These are phyloP conservation scores for Schizochytrium sp. DNA, from an alignment of 108 stramenopile genomes.

Conservation along the genomic window DNA sequence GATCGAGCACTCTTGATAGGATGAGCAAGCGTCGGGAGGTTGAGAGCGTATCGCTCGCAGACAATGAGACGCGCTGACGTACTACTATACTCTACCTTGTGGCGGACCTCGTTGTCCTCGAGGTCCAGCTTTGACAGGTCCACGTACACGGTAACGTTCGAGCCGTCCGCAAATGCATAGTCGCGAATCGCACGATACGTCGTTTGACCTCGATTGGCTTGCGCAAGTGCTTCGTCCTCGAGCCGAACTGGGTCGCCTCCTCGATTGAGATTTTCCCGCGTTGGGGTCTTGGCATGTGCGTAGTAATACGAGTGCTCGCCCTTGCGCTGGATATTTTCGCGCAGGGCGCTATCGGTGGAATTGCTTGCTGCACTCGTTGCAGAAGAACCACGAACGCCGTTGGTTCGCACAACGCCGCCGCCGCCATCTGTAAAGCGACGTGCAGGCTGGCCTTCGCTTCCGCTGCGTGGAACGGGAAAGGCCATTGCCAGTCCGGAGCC, in stretches of 20 bases:
- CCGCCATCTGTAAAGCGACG: neutral
- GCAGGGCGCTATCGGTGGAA: neutral
- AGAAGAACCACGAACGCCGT: neutral
- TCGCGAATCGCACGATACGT: neutral
- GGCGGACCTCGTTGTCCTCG: neutral
- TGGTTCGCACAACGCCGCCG: neutral
- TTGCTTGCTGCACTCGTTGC: neutral
- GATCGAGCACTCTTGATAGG: neutral
- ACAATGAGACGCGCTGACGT: neutral
- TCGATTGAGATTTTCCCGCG: neutral
- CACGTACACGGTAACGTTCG: neutral
- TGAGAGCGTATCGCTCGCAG: neutral
- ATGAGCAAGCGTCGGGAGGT: neutral
- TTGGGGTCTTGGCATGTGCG: slow-evolving; percentile 11
- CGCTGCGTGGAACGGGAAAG: neutral
- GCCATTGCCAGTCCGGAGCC: neutral
- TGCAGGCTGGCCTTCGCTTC: neutral
- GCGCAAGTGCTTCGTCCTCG: neutral
- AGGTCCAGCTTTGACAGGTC: neutral
- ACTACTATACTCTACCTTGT: neutral
- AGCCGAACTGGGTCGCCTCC: neutral
- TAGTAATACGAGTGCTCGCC: slow-evolving; percentile 13
- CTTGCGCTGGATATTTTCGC: neutral
- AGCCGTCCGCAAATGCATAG: neutral
- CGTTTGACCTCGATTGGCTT: neutral